Evolutionary conservation across 345 rosid species (phyloP), one percentile per base, ranked within the genome.

Genomic region (Pistacia vera): DNA sequence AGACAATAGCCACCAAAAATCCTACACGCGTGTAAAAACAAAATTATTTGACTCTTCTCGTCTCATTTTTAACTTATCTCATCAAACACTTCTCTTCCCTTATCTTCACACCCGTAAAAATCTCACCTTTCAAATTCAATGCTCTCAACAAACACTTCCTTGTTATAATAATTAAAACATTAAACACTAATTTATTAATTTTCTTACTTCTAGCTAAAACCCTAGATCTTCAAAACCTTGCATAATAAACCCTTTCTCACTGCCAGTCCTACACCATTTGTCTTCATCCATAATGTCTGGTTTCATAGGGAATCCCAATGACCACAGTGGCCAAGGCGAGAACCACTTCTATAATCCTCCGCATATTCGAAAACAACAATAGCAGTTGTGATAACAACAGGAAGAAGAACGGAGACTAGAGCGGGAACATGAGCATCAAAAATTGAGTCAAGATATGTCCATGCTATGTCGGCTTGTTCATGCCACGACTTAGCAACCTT

Each of bases 311-410:
- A 86, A 74, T 78, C 82, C 87, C 66, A 83, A 80, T 70, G 84
- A 78, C 2, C 79, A 81, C 71, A 66, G 76, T 73, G 79, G 85
- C 4, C 7, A 8, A 41, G 91, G 88, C 2, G 88, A 84, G 79
- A 81, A 81, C 68, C 84, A 88, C 30, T 86, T 88, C 66, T 86
- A 88, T 56, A 75, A 86, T n/a, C 88, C 89, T 8, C 91, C 89
- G 11, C 76, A 84, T 66, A 74, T 88, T 76, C 77, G 89, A 41
- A 79, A 78, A 68, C 89, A 74, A 41, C 44, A 41, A 71, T 84
- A 80, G 75, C 81, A 81, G 60, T 85, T 86, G 55, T 86, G 79
- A 12, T 84, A 77, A 71, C 83, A 81, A 57, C 86, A 85, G 41
- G 80, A 82, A 62, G 77, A 71, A 49, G 59, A 79, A 55, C 20